Percentiles rank a stretch among this genome's conserved stretches.
These are phyloP conservation scores for Yamadazyma conglobata DNA, from an alignment of 1,139 yeast genomes.

Conservation along the genomic window DNA sequence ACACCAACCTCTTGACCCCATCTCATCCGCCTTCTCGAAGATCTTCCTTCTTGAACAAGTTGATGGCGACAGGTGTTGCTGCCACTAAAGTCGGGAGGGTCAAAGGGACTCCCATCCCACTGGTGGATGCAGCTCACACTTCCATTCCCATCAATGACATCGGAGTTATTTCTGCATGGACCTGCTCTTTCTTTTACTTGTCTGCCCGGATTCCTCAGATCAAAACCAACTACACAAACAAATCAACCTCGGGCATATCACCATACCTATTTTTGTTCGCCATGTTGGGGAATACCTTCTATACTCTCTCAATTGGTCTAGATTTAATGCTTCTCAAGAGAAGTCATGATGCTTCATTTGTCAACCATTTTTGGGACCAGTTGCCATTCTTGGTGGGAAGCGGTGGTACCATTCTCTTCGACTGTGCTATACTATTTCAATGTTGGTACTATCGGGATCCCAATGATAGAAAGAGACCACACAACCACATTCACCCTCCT, in stretches of 20 bases:
- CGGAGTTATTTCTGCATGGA: conserved; percentile 69
- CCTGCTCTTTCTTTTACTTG: conserved; percentile 67
- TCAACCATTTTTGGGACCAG: conserved; percentile 21
- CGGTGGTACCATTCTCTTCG: conserved; percentile 36
- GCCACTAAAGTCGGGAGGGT: conserved; percentile 8
- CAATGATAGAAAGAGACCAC: conserved; percentile 4
- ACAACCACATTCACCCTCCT: not conserved
- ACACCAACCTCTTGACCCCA: conserved; percentile 1
- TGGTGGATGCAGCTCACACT: not conserved
- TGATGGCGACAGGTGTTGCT: conserved; percentile 11
- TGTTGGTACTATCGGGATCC: conserved; percentile 31
- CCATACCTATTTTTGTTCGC: conserved; percentile 35
- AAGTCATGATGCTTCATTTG: conserved; percentile 8
- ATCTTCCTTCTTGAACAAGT: conserved; percentile 3
- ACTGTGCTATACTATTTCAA: conserved; percentile 31
- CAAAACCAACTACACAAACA: conserved; percentile 28
- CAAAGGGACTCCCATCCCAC: conserved; percentile 8
- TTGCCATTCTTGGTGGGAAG: conserved; percentile 38
- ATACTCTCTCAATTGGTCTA: conserved; percentile 29
- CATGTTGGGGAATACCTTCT: conserved; percentile 34
- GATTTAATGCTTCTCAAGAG: conserved; percentile 24
- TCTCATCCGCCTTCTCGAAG: conserved; percentile 1
- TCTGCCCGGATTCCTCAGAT: conserved; percentile 81
- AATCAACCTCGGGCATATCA: conserved; percentile 37
- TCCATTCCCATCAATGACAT: conserved; percentile 16